phyloP scores from a whole-genome alignment of 2,329 filamentous ascomycete genomes.

The Madurella fahalii region DNA sequence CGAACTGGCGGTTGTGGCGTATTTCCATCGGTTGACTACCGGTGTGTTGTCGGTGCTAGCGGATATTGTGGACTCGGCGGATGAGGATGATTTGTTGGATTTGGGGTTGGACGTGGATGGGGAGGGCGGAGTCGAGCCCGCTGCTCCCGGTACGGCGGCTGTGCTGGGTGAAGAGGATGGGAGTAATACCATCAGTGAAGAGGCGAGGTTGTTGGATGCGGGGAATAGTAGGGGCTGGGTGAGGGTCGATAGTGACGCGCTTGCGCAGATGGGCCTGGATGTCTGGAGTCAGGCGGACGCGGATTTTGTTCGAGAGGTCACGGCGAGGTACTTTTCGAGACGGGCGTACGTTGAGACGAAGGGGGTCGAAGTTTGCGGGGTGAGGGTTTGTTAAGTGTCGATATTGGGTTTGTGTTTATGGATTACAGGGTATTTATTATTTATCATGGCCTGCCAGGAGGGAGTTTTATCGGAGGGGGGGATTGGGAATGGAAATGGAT shows the following conservation, averaged over 20 bases:
- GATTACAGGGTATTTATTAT: neutral
- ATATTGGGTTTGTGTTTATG: neutral
- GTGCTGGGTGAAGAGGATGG: constrained; percentile 9
- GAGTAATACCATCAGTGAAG: constrained; percentile 9
- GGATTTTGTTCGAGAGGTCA: constrained; percentile 61
- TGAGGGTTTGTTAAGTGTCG: constrained; percentile 59
- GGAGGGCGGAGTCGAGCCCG: neutral
- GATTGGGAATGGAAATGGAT: neutral
- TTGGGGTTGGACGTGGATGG: constrained; percentile 25
- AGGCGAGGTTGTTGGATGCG: constrained; percentile 14
- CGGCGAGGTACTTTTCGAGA: constrained; percentile 62
- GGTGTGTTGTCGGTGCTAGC: constrained; percentile 59
- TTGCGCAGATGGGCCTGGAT: constrained; percentile 71
- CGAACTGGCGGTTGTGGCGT: constrained; percentile 72
- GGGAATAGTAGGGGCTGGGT: constrained; percentile 42
- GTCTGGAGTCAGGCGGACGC: constrained; percentile 69
- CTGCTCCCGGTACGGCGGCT: constrained; percentile 1
- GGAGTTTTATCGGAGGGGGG: neutral
- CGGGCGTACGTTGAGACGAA: constrained; percentile 61
- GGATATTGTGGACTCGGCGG: constrained; percentile 52
- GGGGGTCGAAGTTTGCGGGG: constrained; percentile 69
- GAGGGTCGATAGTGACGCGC: constrained; percentile 58
- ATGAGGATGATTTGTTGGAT: constrained; percentile 38
- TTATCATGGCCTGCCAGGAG: neutral
- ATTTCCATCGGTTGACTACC: constrained; percentile 73